Conservation (phyloP, 176 grass and related monocot genomes). For the Areca catechu region DNA sequence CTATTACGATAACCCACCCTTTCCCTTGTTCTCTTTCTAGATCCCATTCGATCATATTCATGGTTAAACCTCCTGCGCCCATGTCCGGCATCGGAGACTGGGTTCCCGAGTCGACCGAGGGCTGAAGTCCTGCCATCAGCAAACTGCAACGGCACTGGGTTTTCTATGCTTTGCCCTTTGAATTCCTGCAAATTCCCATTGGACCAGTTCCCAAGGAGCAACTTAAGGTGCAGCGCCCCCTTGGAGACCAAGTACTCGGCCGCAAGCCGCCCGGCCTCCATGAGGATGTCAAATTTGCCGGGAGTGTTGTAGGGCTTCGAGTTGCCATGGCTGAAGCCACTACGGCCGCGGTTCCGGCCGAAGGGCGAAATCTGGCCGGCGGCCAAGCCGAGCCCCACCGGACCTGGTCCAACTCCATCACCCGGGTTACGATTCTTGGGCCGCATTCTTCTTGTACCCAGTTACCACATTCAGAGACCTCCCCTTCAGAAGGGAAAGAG, state of each 20-base stretch:
- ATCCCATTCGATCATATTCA: constrained; percentile 29
- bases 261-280: constrained; percentile 82
- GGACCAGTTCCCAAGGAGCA: constrained; percentile 35
- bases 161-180: constrained; percentile 23
- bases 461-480: too few relatives aligned
- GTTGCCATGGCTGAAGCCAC: background rate
- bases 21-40: constrained; percentile 41
- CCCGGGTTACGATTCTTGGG: background rate
- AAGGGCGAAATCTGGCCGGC: constrained; percentile 17
- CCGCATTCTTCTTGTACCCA: background rate
- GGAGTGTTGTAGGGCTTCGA: background rate
- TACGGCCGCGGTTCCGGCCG: constrained; percentile 9
- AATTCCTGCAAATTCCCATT: constrained; percentile 18
- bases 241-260: constrained; percentile 69
- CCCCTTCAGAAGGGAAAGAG: too few relatives aligned
- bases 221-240: constrained; percentile 56
- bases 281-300: constrained; percentile 67
- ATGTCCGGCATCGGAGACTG: constrained; percentile 2
- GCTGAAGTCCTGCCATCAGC: constrained; percentile 9
- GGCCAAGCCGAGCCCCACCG: background rate
- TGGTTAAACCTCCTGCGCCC: constrained; percentile 40
- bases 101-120: constrained; percentile 10
- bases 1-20: constrained; percentile 38
- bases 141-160: background rate
- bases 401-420: constrained; percentile 2